Evolutionary conservation across 495 filamentous ascomycete genomes (phyloP), one percentile per base, ranked within the genome.

Genomic region (Parathielavia hyrcaniae): DNA sequence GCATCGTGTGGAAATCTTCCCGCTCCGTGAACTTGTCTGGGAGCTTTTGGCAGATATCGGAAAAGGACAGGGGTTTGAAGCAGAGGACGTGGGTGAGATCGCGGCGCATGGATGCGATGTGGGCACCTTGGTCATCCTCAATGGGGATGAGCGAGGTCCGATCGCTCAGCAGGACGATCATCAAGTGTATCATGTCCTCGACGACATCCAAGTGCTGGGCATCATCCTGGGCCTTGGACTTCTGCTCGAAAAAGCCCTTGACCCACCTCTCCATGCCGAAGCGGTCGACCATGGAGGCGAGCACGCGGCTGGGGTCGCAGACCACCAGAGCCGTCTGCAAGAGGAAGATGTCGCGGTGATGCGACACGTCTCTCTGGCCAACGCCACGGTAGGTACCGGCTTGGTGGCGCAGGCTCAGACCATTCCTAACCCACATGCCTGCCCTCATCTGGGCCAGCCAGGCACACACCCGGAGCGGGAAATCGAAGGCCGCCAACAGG

Each of bases 361-460:
- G 91, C 1, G 89, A 88, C 50, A 96, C 86, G 73, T 97, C 92
- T 58, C 93, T 81, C 61, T 91, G 87, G 1, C 81, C 80, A 39
- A 97, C 88, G 43, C 89, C 90, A 47, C 89, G 85, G 65, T 97
- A 97, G 13, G 90, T 91, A 16, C 87, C 86, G 71, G 90, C 90
- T 69, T 99, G 93, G 68, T 99, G 93, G 14, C 89, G 85, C 46
- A 99, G 82, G 68, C 91, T 96, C 62, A 97, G 84, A 10, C 93
- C 93, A 67, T 99, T 99, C 36, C 93, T 85, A 40, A 99, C 95
- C 93, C 93, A 99, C 88, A 97, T 93, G 16, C 88, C 88, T 4
- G 91, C 89, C 69, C 95, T 95, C 85, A 97, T 97, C 73, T 99
- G 95, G 2, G 92, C 88, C 20, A 99, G 75, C 93, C 93, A 99